Evolutionary conservation across 768 basidiomycete genomes (phyloP).

Genomic region (Ramaria rubella): DNA sequence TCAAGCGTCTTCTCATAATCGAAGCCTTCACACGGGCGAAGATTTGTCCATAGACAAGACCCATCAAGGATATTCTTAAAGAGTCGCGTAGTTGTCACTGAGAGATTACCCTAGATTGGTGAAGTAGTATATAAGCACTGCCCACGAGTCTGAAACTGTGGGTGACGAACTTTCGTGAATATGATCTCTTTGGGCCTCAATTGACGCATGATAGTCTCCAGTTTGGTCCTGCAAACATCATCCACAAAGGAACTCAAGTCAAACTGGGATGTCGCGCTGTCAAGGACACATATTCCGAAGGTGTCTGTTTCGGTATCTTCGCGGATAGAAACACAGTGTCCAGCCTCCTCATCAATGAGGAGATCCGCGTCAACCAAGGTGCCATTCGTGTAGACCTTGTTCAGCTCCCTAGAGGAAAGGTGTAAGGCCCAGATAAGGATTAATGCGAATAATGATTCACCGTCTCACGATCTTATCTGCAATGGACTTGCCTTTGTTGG

Average conservation of each 20-base stretch:
- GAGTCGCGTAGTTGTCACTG: constrained; percentile 73
- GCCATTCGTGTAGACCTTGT: constrained; percentile 94
- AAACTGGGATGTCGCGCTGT: constrained; percentile 95
- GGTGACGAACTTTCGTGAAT: constrained; percentile 65
- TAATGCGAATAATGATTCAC: too few species aligned
- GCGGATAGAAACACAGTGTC: constrained; percentile 88
- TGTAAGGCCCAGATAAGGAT: neutral
- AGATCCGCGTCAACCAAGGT: constrained; percentile 89
- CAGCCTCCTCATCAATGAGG: constrained; percentile 87
- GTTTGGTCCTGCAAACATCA: constrained; percentile 83
- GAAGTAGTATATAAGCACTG: neutral
- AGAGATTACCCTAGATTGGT: constrained; percentile 66
- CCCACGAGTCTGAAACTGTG: neutral
- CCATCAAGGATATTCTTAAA: constrained; percentile 75
- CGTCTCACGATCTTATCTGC: constrained; percentile 84
- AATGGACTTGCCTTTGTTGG: constrained; percentile 49
- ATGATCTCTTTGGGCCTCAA: constrained; percentile 87
- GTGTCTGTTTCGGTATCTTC: constrained; percentile 45
- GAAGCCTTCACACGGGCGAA: constrained; percentile 79
- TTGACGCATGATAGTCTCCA: constrained; percentile 92
- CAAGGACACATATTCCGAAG: constrained; percentile 88
- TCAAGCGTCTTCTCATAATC: constrained; percentile 62
- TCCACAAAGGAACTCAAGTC: constrained; percentile 85
- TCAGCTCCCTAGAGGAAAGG: constrained; percentile 58
- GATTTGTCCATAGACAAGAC: constrained; percentile 81